Evolutionary conservation across 495 filamentous ascomycete species (phyloP).

Genomic region (Letharia lupina): DNA sequence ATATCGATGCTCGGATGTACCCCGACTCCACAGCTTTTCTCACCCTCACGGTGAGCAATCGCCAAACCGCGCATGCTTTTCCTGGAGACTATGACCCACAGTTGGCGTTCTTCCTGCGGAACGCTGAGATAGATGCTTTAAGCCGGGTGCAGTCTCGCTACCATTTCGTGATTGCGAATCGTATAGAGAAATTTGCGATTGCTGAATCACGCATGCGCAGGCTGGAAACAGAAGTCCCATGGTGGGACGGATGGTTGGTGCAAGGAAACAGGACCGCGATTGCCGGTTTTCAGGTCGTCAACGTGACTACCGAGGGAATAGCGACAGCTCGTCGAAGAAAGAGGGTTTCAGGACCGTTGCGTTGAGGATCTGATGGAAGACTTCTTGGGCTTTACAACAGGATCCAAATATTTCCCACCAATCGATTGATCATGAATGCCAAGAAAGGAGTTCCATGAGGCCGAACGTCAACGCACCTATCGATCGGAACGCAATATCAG

Average conservation of each 20-base stretch:
- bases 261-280: neutral
- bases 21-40: conserved; percentile 12
- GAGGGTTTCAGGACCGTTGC: neutral
- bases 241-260: neutral
- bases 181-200: neutral
- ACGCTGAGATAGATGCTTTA: conserved; percentile 3
- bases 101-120: conserved; percentile 6
- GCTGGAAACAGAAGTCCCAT: conserved; percentile 5
- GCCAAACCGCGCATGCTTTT: neutral
- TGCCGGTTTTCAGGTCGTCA: neutral
- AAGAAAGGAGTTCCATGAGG: too few relatives aligned
- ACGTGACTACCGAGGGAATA: neutral
- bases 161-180: neutral
- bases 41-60: conserved; percentile 9
- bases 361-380: neutral
- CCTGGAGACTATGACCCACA: conserved; percentile 17
- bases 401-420: too few relatives aligned
- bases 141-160: neutral
- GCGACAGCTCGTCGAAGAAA: conserved; percentile 9
- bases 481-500: too few relatives aligned
- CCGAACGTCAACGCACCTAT: too few relatives aligned
- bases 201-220: neutral
- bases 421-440: too few relatives aligned
- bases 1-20: conserved; percentile 3
- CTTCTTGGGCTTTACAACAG: too few relatives aligned